Conservation (phyloP, 495 filamentous ascomycete species). For the Thozetella sp. region DNA sequence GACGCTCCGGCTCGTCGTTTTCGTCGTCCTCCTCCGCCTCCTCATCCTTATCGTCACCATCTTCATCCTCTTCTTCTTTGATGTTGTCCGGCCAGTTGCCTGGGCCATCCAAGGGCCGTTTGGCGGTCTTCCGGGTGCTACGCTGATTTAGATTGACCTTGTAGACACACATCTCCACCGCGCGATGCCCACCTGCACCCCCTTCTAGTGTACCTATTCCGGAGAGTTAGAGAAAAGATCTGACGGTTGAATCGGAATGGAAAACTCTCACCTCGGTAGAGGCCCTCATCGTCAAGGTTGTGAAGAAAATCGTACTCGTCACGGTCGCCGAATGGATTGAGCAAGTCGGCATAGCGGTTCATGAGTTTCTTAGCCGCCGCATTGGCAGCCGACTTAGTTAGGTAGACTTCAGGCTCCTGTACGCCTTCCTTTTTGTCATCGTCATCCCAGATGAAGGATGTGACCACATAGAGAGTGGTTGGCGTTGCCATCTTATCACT, state of each 20-base stretch:
- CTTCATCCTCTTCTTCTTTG: not conserved
- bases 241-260: not conserved
- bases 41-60: not conserved
- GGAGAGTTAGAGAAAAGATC: not conserved
- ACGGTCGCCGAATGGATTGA: not conserved
- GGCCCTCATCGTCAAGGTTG: not conserved
- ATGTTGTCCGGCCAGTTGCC: not conserved
- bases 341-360: not conserved
- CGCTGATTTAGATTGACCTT: not conserved
- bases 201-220: not conserved
- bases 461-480: not conserved
- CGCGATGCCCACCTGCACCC: not conserved
- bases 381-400: constrained; percentile 4
- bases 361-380: not conserved
- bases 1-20: not conserved
- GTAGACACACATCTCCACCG: constrained; percentile 1
- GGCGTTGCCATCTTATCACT: not conserved
- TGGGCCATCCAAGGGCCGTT: not conserved
- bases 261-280: not conserved
- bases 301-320: not conserved
- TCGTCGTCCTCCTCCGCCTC: not conserved
- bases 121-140: not conserved
- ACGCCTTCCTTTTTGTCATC: not conserved
- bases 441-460: not conserved
- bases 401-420: not conserved